These are phyloP conservation scores for Tetrahymena malaccensis DNA, from an alignment of 73 alveolate species.

Conservation along the genomic window DNA sequence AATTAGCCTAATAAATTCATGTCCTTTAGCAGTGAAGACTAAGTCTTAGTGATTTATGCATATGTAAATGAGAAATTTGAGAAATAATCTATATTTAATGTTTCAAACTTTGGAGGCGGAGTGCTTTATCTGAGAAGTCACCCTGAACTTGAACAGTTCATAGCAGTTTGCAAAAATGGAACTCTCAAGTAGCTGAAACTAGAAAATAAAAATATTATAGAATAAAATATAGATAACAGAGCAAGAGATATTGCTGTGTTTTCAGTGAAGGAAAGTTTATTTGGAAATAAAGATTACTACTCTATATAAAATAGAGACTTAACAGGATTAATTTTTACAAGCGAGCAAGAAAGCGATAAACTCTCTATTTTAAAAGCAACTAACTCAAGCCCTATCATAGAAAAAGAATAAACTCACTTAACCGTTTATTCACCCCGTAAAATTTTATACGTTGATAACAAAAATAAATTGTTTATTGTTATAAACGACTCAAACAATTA, in stretches of 20 bases:
- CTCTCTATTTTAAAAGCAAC: background rate
- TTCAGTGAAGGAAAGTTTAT: background rate
- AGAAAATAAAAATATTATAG: background rate
- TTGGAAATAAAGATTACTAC: background rate
- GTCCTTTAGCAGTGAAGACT: background rate
- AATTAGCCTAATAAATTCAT: background rate
- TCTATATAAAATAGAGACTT: background rate
- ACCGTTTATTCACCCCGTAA: background rate
- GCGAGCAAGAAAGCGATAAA: background rate
- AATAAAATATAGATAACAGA: background rate
- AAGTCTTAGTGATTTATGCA: background rate
- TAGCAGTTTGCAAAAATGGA: background rate
- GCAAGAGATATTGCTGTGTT: background rate
- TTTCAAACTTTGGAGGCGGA: background rate
- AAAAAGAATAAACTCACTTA: background rate
- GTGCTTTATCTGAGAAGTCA: background rate
- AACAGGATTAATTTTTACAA: background rate
- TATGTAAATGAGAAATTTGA: background rate
- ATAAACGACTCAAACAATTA: background rate
- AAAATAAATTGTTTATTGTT: background rate
- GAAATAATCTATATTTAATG: background rate
- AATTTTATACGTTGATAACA: background rate
- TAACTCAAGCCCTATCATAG: background rate
- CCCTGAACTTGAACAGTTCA: background rate
- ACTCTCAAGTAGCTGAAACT: background rate